Base-by-base conservation (phyloP, 2,329 filamentous ascomycete species). In the Exserohilum turcica region DNA sequence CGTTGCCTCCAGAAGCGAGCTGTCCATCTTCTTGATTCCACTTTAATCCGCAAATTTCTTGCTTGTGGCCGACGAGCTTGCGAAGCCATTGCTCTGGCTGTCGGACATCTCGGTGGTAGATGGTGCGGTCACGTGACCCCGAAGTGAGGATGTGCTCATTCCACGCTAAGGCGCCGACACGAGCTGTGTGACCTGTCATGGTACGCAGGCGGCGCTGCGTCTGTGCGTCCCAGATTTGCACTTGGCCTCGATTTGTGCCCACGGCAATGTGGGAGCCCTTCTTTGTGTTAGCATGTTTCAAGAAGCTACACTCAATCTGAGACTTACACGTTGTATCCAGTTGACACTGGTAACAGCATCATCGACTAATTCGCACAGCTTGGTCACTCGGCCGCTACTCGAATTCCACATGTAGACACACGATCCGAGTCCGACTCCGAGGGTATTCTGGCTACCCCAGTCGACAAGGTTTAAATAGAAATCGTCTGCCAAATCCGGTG, bases 401-500 rank as follows among this genome's bases (percentile, higher is more conserved):
- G 92, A 94, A 72, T 97, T 96, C 94, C 94, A 99, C 86, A 97
- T 94, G 71, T 97, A 99, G 5, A 99, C 94, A 63, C 91, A 95
- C 15, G 89, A 91, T 15, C 92, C 92, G 21, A 99, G 79, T 0
- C 94, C 94, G 37, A 99, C 94, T 6, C 93, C 94, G 9, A 99
- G 82, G 7, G 96, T 89, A 73, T 97, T 96, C 63, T 90, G 92
- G 66, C 91, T 95, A 37, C 94, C 94, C 94, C 94, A 99, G 70
- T 99, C 94, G 3, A 99, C 93, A 21, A 99, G 79, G 67, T 99
- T 99, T 31, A 99, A 81, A 68, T 99, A 99, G 74, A 97, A 99
- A 71, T 99, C 94, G 68, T 99, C 94, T 24, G 93, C 92, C 39
- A 99, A 79, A 71, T 97, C 94, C 1, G 94, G 94, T 0, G 94